Evolutionary conservation across 2,329 filamentous ascomycete species (phyloP).

Genomic region (Fusarium sp.): DNA sequence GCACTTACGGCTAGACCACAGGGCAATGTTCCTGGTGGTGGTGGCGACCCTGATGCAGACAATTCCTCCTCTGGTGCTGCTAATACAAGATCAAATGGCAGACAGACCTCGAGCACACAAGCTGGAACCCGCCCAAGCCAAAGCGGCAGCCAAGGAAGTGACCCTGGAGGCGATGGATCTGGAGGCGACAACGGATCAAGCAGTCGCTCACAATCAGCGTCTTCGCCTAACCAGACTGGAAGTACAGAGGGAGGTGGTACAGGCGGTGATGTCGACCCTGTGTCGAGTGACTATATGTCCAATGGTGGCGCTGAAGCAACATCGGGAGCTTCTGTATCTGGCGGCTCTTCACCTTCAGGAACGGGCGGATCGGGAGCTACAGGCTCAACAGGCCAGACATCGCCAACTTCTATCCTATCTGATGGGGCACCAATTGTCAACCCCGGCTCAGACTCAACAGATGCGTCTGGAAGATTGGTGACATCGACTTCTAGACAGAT

Average conservation of each 20-base stretch:
- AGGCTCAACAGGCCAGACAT: not conserved
- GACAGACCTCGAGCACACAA: not conserved
- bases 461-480: not conserved
- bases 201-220: not conserved
- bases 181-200: not conserved
- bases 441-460: not conserved
- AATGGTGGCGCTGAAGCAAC: not conserved
- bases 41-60: not conserved
- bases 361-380: not conserved
- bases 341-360: not conserved
- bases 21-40: not conserved
- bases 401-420: not conserved
- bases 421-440: slow-evolving; percentile 12
- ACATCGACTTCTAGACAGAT: not conserved
- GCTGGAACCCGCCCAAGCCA: not conserved
- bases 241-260: not conserved
- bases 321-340: not conserved
- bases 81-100: not conserved
- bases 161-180: not conserved
- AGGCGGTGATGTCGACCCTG: not conserved
- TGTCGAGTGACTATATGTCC: not conserved
- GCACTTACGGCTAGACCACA: not conserved
- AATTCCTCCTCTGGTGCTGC: not conserved
- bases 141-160: not conserved
- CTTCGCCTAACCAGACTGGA: not conserved